Conservation (phyloP, 345 rosid genomes). For the Crucihimalaya himalaica region DNA sequence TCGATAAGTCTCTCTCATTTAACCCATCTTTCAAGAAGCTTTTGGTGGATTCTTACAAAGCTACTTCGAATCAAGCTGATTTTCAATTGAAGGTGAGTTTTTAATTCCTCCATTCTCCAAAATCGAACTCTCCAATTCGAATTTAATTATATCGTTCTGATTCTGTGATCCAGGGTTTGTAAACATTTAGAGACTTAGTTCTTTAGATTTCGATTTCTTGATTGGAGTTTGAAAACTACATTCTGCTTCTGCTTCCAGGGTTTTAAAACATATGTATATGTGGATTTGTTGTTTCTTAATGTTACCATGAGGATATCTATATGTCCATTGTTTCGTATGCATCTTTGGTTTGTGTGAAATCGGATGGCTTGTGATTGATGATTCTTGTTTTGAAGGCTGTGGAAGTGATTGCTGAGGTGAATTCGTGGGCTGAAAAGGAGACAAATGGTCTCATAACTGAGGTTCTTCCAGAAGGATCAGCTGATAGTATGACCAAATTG, state of each 20-base stretch:
- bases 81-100: slow-evolving; percentile 65
- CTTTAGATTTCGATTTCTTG: background rate
- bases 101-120: background rate
- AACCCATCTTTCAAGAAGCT: slow-evolving; percentile 62
- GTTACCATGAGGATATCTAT: background rate
- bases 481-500: slow-evolving; percentile 55
- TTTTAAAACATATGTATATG: too few relatives aligned
- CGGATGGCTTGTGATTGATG: slow-evolving; percentile 5
- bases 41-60: slow-evolving; percentile 58
- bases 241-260: background rate
- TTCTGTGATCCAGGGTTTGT: background rate
- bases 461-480: slow-evolving; percentile 68
- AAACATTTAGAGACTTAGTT: background rate
- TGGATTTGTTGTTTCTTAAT: background rate
- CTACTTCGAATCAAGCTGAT: slow-evolving; percentile 61
- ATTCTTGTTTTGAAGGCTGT: slow-evolving; percentile 49
- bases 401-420: slow-evolving; percentile 64
- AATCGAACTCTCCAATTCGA: background rate
- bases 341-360: background rate
- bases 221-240: background rate
- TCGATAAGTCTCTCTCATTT: slow-evolving; percentile 62
- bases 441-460: slow-evolving; percentile 75
- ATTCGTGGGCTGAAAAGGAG: slow-evolving; percentile 73
- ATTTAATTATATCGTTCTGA: background rate
- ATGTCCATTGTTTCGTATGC: background rate